Conservation (phyloP, 176 grass and related monocot genomes). For the Pontederia paniculata region DNA sequence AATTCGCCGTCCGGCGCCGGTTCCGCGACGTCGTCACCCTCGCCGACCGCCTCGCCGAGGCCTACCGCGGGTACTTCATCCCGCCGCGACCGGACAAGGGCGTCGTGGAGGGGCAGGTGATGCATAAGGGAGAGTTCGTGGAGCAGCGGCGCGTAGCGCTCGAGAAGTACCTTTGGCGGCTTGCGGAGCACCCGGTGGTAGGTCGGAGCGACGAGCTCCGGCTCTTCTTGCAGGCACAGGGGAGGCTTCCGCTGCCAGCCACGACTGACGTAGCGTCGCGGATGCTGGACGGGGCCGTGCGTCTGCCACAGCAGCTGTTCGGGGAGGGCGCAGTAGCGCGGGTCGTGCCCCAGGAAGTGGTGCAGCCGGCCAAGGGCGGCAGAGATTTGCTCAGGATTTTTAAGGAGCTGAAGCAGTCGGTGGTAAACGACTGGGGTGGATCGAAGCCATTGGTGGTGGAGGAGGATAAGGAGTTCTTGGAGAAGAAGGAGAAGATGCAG, state of each 20-base stretch:
- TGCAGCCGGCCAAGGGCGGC: slow-evolving; percentile 89
- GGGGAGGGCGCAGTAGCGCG: slow-evolving; percentile 36
- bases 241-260: slow-evolving; percentile 64
- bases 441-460: slow-evolving; percentile 58
- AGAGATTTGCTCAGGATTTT: slow-evolving; percentile 87
- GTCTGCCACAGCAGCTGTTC: slow-evolving; percentile 63
- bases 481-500: slow-evolving; percentile 64
- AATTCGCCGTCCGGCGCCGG: slow-evolving; percentile 51
- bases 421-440: slow-evolving; percentile 71
- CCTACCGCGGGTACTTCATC: slow-evolving; percentile 70
- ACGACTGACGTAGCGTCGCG: slow-evolving; percentile 80
- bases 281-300: slow-evolving; percentile 73
- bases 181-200: slow-evolving; percentile 69
- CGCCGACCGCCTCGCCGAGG: slow-evolving; percentile 76
- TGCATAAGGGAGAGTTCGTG: slow-evolving; percentile 88
- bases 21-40: slow-evolving; percentile 96
- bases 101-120: slow-evolving; percentile 91
- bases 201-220: slow-evolving; percentile 77
- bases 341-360: slow-evolving; percentile 56
- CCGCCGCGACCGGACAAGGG: slow-evolving; percentile 87
- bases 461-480: slow-evolving; percentile 91
- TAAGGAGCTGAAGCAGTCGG: slow-evolving; percentile 83
- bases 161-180: slow-evolving; percentile 67
- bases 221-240: slow-evolving; percentile 76
- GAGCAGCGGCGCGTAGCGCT: slow-evolving; percentile 56